Evolutionary conservation across 1,139 yeast species (phyloP), one percentile per base, ranked within the genome.

Genomic region (Taiozyma sp.): DNA sequence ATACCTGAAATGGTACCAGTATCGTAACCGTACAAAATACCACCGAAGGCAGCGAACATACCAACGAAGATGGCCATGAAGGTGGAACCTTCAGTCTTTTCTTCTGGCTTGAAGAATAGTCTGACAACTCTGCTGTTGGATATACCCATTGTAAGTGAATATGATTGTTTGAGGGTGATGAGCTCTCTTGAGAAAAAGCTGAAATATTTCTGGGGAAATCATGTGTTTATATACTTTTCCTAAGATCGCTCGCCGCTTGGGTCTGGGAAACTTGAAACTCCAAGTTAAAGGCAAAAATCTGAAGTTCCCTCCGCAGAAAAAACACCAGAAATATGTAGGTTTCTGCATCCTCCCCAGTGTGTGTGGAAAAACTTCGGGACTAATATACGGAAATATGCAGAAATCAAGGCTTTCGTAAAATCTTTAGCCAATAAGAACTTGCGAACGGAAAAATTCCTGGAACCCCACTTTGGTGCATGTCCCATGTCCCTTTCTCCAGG

Each of bases 1-100:
- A 80, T 72, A 67, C 83, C 83, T 23, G 80, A 74, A 55, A 79
- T 79, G 54, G 80, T 75, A 60, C 83, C 84, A 4, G 83, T 78
- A 61, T 80, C 84, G 63, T 77, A 80, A 57, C 84, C 84, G 61
- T 66, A 79, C 50, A 79, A 70, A 52, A 80, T 64, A 65, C 84
- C 84, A 62, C 82, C 84, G 56, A 78, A 70, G 22, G 80, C 73
- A 39, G 76, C 75, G 56, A 75, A 74, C 49, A 70, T 63, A 42
- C 68, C 70, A 30, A 55, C 58, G 16, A 57, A 46, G 45, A 65
- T 54, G 13, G 68, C 67, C 55, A 64, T 57, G 43, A 52, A 45
- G 28, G 62, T 57, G 4, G 65, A 61, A 16, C 68, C 68, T 49
- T 61, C 60, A 29, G 55, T 54, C 47, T 63, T 63, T 32, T 64